A percentile compares a stretch with the other conserved stretches of the same genome.
Conservation (phyloP, 257 asterid genomes). For the Parsonsia alboflavescens region DNA sequence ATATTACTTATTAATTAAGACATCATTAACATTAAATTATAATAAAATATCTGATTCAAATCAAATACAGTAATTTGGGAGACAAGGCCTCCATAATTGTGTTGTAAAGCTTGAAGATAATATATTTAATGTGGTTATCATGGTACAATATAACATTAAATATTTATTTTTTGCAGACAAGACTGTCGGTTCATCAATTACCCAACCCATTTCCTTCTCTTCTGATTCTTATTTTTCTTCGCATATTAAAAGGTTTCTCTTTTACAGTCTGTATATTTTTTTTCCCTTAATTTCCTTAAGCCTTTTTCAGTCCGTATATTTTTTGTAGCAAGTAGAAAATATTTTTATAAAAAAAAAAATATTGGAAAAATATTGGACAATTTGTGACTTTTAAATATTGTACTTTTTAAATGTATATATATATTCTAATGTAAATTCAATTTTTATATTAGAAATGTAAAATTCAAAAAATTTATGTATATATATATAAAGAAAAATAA, state of each 20-base stretch:
- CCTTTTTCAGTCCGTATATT: too few species aligned
- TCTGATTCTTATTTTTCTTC: constrained; percentile 23
- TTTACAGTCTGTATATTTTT: too few species aligned
- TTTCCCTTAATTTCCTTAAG: too few species aligned
- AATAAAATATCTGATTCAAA: background rate
- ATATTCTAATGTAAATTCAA: too few species aligned
- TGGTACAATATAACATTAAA: constrained; percentile 23
- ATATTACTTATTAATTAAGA: background rate
- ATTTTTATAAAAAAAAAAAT: too few species aligned
- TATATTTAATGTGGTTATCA: constrained; percentile 18
- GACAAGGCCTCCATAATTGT: background rate
- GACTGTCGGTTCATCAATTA: constrained; percentile 37
- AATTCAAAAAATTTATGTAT: too few species aligned
- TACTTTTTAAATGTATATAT: too few species aligned
- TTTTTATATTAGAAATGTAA: too few species aligned
- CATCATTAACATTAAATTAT: background rate
- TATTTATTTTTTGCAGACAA: constrained; percentile 32
- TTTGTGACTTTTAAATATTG: too few species aligned
- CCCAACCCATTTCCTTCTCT: constrained; percentile 27
- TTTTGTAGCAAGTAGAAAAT: too few species aligned
- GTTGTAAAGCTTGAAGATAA: constrained; percentile 24
- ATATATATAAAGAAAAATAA: too few species aligned
- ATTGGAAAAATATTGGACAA: too few species aligned
- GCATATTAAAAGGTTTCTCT: constrained; percentile 14
- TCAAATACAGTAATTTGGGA: background rate